Base-by-base conservation (phyloP, 2,329 filamentous ascomycete genomes). In the Nemania diffusa region DNA sequence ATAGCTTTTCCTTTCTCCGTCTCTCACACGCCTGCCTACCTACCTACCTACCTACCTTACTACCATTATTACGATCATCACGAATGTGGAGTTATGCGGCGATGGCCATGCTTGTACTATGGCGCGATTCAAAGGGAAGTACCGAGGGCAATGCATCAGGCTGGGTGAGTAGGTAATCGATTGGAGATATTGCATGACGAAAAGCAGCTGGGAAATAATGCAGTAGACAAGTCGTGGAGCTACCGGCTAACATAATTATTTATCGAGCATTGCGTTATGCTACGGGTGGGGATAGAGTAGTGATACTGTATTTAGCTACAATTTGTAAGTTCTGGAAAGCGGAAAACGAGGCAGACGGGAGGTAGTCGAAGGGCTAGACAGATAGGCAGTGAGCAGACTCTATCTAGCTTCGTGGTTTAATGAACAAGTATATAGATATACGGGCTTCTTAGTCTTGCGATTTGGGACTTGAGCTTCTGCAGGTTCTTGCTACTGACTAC, bases 1-100 rank as follows among this genome's bases (percentile, higher is more conserved):
- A 71, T 71, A 71, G 66, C 57, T 63, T 63, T 64, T 53, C 62
- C 37, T 42, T 24, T 32, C n/a, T 27, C 9, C 2, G 32, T 22
- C 34, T 15, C n/a, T 11, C 29, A 53, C 46, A 24, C n/a, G 46
- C n/a, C n/a, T n/a, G n/a, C n/a, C n/a, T n/a, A n/a, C n/a, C n/a
- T n/a, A n/a, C n/a, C n/a, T n/a, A n/a, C n/a, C 27, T 37, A 37
- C 57, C 20, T 50, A 42, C 13, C 46, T 20, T 37, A 37, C 44
- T 34, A 26, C 32, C 24, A 24, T 37, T 40, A 53, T 26, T 51
- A 27, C 57, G 15, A 37, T n/a, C 29, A 26, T 37, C n/a, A 7
- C 34, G 11, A 57, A 40, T 9, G 53, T n/a, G 48, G 50, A 46
- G 20, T 34, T 34, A 8, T 42, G 58, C 27, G 17, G 48, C 50